A percentile compares a stretch with the other conserved stretches of the same genome.
These are phyloP conservation scores for Picochlorum sp. DNA, from an alignment of 139 green algal genomes.

Conservation along the genomic window DNA sequence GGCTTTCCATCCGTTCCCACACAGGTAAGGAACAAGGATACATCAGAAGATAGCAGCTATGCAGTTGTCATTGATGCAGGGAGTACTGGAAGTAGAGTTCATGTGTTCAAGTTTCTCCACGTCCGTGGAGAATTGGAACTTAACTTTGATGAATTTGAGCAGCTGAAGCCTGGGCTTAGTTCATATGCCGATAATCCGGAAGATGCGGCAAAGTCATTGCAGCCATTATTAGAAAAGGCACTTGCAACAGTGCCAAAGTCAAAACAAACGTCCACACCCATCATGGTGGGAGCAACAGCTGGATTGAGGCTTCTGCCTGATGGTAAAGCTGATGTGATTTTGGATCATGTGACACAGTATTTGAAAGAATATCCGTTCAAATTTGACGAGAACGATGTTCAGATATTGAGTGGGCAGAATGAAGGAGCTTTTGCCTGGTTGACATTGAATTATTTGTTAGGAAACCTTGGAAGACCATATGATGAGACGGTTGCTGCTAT, in stretches of 20 bases:
- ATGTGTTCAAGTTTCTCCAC: constrained; percentile 83
- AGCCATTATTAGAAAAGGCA: constrained; percentile 73
- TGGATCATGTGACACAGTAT: constrained; percentile 55
- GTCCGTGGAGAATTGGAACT: constrained; percentile 52
- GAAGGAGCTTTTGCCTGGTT: constrained; percentile 97
- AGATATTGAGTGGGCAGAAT: constrained; percentile 61
- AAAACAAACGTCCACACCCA: constrained; percentile 49
- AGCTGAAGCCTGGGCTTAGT: constrained; percentile 90
- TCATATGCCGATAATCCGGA: constrained; percentile 65
- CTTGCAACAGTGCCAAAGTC: constrained; percentile 66
- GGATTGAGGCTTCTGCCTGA: constrained; percentile 85
- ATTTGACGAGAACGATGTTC: constrained; percentile 34
- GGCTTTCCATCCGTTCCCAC: constrained; percentile 22
- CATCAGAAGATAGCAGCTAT: constrained; percentile 36
- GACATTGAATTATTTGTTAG: constrained; percentile 96
- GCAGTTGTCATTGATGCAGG: constrained; percentile 93
- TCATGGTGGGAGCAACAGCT: constrained; percentile 87
- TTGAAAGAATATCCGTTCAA: constrained; percentile 59
- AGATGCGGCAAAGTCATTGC: constrained; percentile 63
- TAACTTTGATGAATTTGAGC: constrained; percentile 77
- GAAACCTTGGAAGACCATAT: constrained; percentile 51
- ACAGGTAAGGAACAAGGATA: constrained; percentile 7
- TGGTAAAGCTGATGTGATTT: constrained; percentile 77
- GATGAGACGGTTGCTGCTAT: constrained; percentile 79
- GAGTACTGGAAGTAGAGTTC: constrained; percentile 88